Evolutionary conservation across 2,329 filamentous ascomycete genomes (phyloP).

Genomic region (Colletotrichum acutatum): DNA sequence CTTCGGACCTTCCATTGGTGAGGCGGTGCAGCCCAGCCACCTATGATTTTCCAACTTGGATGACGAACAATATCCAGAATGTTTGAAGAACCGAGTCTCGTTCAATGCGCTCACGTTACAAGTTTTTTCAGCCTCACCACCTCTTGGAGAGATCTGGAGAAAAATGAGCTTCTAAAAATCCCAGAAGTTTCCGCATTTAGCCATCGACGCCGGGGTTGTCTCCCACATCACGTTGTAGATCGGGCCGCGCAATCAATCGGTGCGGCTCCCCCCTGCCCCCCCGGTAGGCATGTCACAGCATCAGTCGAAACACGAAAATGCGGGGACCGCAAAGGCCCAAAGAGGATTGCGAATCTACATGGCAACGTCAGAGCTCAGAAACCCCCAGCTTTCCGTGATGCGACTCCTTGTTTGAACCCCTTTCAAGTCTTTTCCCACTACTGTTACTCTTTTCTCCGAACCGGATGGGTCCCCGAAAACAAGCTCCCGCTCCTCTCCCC

Average conservation of each 20-base stretch:
- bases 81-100: slow-evolving; percentile 10
- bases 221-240: slow-evolving; percentile 25
- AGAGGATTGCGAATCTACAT: slow-evolving; percentile 15
- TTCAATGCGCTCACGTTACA: slow-evolving; percentile 7
- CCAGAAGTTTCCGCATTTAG: background rate
- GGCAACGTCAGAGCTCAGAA: slow-evolving; percentile 21
- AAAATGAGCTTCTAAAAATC: slow-evolving; percentile 11
- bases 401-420: slow-evolving; percentile 8
- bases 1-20: no score
- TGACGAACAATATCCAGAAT: background rate
- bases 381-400: slow-evolving; percentile 20
- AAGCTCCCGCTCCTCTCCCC: slow-evolving; percentile 8
- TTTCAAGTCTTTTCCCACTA: background rate
- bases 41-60: no score
- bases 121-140: slow-evolving; percentile 1
- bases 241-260: slow-evolving; percentile 15
- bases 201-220: background rate
- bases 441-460: slow-evolving; percentile 5
- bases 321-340: background rate
- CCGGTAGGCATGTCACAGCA: slow-evolving; percentile 2
- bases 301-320: slow-evolving; percentile 9
- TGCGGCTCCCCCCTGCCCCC: background rate
- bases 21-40: no score
- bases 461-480: background rate
- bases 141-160: background rate